Evolutionary conservation across 805 yeast genomes (phyloP), one percentile per base, ranked within the genome.

Genomic region (Lachancea meyersii): DNA sequence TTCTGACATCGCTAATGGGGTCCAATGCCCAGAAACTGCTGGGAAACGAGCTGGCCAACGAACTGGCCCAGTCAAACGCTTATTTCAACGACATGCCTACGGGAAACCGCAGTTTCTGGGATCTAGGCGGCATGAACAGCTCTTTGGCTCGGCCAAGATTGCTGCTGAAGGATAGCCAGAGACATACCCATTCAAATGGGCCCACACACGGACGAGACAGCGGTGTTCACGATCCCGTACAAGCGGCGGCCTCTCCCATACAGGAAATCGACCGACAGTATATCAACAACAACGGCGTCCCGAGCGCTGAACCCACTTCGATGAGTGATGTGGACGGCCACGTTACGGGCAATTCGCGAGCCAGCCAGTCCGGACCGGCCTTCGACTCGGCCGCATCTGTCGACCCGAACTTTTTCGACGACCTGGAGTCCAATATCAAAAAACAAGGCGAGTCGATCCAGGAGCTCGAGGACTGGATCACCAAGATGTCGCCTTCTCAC

Each of bases 1-100:
- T 93, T 51, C 69, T 93, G 54, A 94, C 96, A 2, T 77, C 89
- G 5, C 75, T 91, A 32, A 38, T 42, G 39, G 48, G 48, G 6
- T 43, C 48, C 26, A 46, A 46, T 30, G 34, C 48, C 16, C 37
- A 38, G 8, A 46, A 46, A 33, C 38, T 43, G 3, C 27, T 46
- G 23, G 44, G 41, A 37, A 35, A 27, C 35, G 48, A 46, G 35
- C 31, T 46, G 33, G 37, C 40, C 35, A 43, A 46, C 35, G 46
- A 46, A 28, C 41, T 46, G 10, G 41, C 45, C 3, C 41, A 37
- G 18, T 36, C 44, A n/a, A 41, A 39, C 33, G 30, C 41, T 14
- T 24, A 30, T 14, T 27, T 37, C 18, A 32, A 37, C 34, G 37
- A 36, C 28, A 24, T 34, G 16, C 26, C 23, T 7, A 30, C 22